Evolutionary conservation across 2,329 filamentous ascomycete species (phyloP).

Genomic region (Penicillium nordicum): DNA sequence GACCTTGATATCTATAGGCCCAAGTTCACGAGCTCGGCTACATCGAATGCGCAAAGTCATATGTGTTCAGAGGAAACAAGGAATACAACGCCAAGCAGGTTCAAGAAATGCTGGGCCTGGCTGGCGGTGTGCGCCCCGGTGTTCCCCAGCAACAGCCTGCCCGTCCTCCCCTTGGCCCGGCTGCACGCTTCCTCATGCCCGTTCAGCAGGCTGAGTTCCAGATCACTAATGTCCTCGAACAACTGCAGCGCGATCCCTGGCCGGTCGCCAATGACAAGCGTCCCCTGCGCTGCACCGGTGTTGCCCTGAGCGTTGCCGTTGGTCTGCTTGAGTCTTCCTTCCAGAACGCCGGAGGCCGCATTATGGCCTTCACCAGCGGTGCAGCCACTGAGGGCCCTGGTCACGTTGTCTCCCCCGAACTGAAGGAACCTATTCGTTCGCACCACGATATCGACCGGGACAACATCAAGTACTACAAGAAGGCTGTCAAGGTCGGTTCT

Average conservation of each 20-base stretch:
- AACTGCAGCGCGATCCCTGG: constrained; percentile 96
- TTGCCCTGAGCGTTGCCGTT: constrained; percentile 92
- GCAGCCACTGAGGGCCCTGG: constrained; percentile 94
- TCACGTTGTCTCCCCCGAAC: constrained; percentile 91
- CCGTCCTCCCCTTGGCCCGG: constrained; percentile 71
- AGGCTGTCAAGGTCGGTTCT: constrained; percentile 76
- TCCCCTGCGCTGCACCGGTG: constrained; percentile 85
- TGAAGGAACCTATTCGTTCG: constrained; percentile 93
- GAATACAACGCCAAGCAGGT: constrained; percentile 98
- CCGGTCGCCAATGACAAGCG: constrained; percentile 91
- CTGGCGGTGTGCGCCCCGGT: constrained; percentile 68
- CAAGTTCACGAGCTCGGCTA: constrained; percentile 99
- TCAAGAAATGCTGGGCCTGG: constrained; percentile 94
- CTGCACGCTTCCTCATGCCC: constrained; percentile 85
- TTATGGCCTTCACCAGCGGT: constrained; percentile 96
- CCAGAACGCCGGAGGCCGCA: constrained; percentile 88
- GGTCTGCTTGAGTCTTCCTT: constrained; percentile 91
- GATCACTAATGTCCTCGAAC: constrained; percentile 91
- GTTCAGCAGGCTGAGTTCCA: constrained; percentile 97
- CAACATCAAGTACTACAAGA: constrained; percentile 99
- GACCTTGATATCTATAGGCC: constrained; percentile 51
- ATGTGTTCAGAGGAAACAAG: constrained; percentile 96
- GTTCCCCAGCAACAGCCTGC: constrained; percentile 63
- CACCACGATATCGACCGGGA: constrained; percentile 98
- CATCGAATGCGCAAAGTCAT: constrained; percentile 95